Conservation (phyloP, 805 yeast species). For the Starmerella bombicola region DNA sequence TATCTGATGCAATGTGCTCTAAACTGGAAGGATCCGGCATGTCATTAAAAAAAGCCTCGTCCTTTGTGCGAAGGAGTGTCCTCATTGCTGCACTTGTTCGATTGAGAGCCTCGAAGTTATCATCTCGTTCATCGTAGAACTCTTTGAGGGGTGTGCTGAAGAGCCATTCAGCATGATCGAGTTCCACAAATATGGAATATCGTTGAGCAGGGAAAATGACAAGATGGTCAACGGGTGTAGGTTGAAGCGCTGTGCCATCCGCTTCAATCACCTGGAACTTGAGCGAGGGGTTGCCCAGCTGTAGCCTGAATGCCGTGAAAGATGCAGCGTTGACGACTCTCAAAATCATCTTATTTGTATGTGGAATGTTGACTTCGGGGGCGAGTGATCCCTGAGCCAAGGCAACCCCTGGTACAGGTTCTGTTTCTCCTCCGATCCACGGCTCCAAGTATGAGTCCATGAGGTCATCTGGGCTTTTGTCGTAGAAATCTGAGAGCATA, state of each 20-base stretch:
- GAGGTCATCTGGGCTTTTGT: conserved; percentile 29
- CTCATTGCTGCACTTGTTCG: background rate
- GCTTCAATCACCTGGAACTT: conserved; percentile 27
- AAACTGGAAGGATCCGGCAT: background rate
- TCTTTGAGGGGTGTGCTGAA: conserved; percentile 4
- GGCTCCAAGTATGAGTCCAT: conserved; percentile 32
- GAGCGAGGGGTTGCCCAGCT: conserved; percentile 24
- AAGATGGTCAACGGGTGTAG: conserved; percentile 21
- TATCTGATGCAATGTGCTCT: too few relatives aligned
- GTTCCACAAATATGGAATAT: conserved; percentile 48
- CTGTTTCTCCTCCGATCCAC: conserved; percentile 29
- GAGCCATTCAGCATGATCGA: background rate
- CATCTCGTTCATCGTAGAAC: conserved; percentile 5
- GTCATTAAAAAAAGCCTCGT: background rate
- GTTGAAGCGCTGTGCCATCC: conserved; percentile 27
- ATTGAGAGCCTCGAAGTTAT: background rate
- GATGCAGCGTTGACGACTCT: conserved; percentile 29
- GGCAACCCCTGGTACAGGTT: conserved; percentile 33
- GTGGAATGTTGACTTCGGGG: conserved; percentile 9
- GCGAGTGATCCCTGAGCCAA: conserved; percentile 33
- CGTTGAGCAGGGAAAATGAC: conserved; percentile 64
- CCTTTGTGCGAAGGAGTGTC: background rate
- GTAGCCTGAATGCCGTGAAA: conserved; percentile 27
- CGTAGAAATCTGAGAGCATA: conserved; percentile 34
- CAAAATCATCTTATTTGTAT: conserved; percentile 19